Base-by-base conservation (phyloP, 768 basidiomycete species). In the Suillus subaureus region DNA sequence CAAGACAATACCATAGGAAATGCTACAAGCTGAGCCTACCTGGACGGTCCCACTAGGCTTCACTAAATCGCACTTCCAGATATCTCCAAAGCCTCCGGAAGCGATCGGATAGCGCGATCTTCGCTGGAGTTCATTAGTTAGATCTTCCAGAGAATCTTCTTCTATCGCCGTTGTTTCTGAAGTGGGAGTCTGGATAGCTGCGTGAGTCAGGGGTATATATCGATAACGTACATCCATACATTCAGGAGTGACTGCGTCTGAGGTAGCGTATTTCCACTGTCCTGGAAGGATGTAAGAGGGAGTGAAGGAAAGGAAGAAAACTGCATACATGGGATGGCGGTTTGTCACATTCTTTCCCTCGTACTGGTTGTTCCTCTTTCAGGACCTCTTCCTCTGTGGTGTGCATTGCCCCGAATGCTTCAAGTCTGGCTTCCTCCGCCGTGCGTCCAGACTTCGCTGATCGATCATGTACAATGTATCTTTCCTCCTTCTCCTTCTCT, bases 351-450 rank as follows among this genome's bases (percentile, higher is more conserved):
- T 28, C 51, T 28, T 28, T 28, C 51, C 64, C 69, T 26, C 69
- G 72, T 31, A 40, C 71, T 21, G 72, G 66, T 23, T 75, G 71
- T 26, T 72, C 74, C 63, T 78, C 74, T 64, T 11, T 68, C 61
- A 47, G 67, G 47, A 70, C 43, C 31, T 72, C 71, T n/a, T 71
- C 72, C 54, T 76, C 75, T 64, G 71, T 76, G 63, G 43, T 64
- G 56, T 51, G 66, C 4, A 70, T 58, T 47, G 70, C 70, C 56
- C 26, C 15, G 15, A 8, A 18, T 52, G 6, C 51, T 28, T 28
- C 15, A 16, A 52, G 26, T 52, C 3, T 16, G 16, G 15, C 15
- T 52, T 52, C 51, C 3, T 76, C 76, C 42, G 64, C 68, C 12
- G 13, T 39, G 12, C 55, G 61, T 23, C 43, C 26, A 35, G 74